Conservation (phyloP, 2,329 filamentous ascomycete species). For the Colletotrichum sp. region DNA sequence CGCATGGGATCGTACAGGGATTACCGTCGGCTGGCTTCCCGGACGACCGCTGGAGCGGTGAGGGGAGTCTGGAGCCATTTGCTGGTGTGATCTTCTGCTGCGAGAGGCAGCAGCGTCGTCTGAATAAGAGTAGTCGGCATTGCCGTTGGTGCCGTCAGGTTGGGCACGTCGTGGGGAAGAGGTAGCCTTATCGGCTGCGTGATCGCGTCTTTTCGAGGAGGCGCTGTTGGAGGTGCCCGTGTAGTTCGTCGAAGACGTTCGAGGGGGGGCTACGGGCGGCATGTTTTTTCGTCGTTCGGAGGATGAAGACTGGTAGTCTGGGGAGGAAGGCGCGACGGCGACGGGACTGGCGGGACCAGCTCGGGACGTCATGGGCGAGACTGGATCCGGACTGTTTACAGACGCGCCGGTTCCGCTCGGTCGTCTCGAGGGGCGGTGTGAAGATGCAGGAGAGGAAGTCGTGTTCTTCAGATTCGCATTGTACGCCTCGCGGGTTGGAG, state of each 20-base stretch:
- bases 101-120: constrained; percentile 43
- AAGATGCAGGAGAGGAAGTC: constrained; percentile 54
- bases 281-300: constrained; percentile 63
- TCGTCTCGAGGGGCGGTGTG: constrained; percentile 59
- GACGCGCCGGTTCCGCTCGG: constrained; percentile 54
- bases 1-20: constrained; percentile 50
- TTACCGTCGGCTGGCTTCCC: constrained; percentile 33
- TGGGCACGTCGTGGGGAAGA: constrained; percentile 46
- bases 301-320: constrained; percentile 47
- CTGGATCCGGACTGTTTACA: constrained; percentile 35
- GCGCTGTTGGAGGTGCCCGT: constrained; percentile 43
- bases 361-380: constrained; percentile 53
- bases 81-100: constrained; percentile 42
- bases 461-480: constrained; percentile 56
- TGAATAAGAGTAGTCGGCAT: constrained; percentile 29
- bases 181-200: constrained; percentile 48
- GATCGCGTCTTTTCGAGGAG: constrained; percentile 48
- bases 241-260: constrained; percentile 75
- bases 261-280: constrained; percentile 77
- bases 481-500: constrained; percentile 60
- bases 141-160: constrained; percentile 40
- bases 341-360: constrained; percentile 48
- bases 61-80: constrained; percentile 41
- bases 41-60: constrained; percentile 41
- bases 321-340: constrained; percentile 40